A percentile compares a stretch with the other conserved stretches of the same genome.
Evolutionary conservation across 345 rosid species (phyloP).

Genomic region (Heritiera fomes): DNA sequence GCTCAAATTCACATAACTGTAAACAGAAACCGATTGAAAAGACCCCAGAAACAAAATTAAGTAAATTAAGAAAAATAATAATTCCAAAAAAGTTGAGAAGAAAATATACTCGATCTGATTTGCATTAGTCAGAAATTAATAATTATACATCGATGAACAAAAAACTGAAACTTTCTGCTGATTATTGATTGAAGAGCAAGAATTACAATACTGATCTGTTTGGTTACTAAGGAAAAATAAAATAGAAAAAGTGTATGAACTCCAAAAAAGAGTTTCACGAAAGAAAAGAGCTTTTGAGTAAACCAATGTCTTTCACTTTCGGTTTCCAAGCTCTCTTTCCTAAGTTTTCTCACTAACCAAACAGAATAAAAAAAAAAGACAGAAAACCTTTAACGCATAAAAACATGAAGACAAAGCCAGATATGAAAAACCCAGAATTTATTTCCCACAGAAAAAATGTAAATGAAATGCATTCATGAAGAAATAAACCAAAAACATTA

Average conservation of each 20-base stretch:
- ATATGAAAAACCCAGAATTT: neutral
- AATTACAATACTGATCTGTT: slow-evolving; percentile 12
- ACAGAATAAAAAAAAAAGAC: slow-evolving; percentile 19
- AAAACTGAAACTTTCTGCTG: neutral
- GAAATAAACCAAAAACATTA: neutral
- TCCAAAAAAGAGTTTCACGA: neutral
- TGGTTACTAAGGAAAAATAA: neutral
- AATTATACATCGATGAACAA: neutral
- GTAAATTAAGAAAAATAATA: neutral
- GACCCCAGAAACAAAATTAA: neutral
- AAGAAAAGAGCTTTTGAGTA: slow-evolving; percentile 16
- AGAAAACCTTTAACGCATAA: slow-evolving; percentile 2
- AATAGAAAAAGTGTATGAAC: neutral
- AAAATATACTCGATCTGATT: neutral
- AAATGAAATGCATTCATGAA: slow-evolving; percentile 15
- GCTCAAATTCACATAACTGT: neutral
- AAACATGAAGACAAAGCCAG: neutral
- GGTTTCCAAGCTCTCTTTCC: neutral
- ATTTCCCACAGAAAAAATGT: neutral
- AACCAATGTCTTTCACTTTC: slow-evolving; percentile 6
- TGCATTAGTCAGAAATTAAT: neutral
- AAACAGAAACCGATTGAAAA: neutral
- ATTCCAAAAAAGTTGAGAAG: neutral
- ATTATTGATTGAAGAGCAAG: neutral
- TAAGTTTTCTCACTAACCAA: slow-evolving; percentile 28